These are phyloP conservation scores for Puccinia polysora DNA, from an alignment of 1,284 basidiomycete genomes.

Conservation along the genomic window DNA sequence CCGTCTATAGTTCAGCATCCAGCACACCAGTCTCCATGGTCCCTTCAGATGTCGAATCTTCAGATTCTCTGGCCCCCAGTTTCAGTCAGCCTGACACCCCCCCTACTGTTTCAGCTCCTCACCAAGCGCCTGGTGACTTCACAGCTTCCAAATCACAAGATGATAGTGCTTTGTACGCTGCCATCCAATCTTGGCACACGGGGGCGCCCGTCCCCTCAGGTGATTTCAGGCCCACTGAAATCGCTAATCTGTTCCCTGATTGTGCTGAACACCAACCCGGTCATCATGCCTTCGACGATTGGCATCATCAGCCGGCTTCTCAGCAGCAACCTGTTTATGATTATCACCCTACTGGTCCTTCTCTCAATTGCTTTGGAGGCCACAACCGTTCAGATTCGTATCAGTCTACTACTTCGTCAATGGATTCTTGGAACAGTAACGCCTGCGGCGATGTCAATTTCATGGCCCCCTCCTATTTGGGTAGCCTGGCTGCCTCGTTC, in stretches of 20 bases:
- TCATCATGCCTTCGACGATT: constrained; percentile 1
- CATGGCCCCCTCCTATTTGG: not conserved
- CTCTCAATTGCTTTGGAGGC: not conserved
- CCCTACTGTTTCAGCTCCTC: not conserved
- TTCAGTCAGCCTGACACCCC: not conserved
- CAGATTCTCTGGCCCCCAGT: not conserved
- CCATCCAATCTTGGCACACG: not conserved
- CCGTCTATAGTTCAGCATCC: not conserved
- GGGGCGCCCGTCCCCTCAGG: not conserved
- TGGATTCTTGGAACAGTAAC: constrained; percentile 3
- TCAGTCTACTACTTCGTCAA: constrained; percentile 26
- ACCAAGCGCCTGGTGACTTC: not conserved
- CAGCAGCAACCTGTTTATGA: constrained; percentile 1
- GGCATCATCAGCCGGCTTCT: not conserved
- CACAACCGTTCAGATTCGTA: constrained; percentile 24
- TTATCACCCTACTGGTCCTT: not conserved
- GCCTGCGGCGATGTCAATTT: not conserved
- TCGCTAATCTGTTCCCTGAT: not conserved
- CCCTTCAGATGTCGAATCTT: not conserved
- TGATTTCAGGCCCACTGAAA: not conserved
- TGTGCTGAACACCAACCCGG: not conserved
- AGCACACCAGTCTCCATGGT: not conserved
- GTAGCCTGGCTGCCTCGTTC: not conserved
- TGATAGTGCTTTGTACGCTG: not conserved
- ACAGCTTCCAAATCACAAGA: not conserved